Base-by-base conservation (phyloP, 352 stramenopile genomes). In the Phytophthora palmivora region DNA sequence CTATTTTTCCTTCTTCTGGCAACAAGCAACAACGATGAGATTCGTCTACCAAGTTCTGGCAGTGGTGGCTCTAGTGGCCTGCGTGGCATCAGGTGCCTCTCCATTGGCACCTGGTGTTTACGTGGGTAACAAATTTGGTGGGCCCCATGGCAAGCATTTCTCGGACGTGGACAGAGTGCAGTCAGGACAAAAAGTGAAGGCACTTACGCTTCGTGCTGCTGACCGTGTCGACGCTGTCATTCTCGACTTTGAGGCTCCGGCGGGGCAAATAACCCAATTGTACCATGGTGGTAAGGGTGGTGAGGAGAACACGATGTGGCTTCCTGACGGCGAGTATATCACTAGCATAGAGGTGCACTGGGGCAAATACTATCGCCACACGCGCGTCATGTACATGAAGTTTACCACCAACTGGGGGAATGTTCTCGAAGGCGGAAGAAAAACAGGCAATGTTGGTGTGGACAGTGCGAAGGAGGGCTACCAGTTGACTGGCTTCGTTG, bases 331-430 rank as follows among this genome's bases (percentile, higher is more conserved):
- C 21, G 44, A 51, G 44, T 51, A 51, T 24, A 19, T 51, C 44
- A 36, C 26, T 10, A 24, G 15, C 11, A 38, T 51, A 6, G 44
- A 51, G 19, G 26, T 5, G 18, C 44, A 51, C 30, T 24, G 21
- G 44, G 44, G 44, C 15, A 51, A 51, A 15, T 24, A 36, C 14
- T 22, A 37, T n/a, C 6, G 11, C 22, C 16, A 51, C 2, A 51
- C 44, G n/a, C 44, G 44, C 44, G 6, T 51, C 15, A 38, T 37
- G 22, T 51, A 51, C 44, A n/a, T n/a, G n/a, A n/a, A n/a, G n/a
- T n/a, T n/a, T n/a, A n/a, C n/a, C n/a, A n/a, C n/a, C n/a, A n/a
- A n/a, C n/a, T n/a, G n/a, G n/a, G n/a, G n/a, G n/a, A n/a, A n/a
- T n/a, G n/a, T n/a, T n/a, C n/a, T n/a, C n/a, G n/a, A n/a, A n/a